Percentiles rank a stretch among this genome's conserved stretches.
Evolutionary conservation across 2,329 filamentous ascomycete species (phyloP).

Genomic region (Aspergillus japonicus): DNA sequence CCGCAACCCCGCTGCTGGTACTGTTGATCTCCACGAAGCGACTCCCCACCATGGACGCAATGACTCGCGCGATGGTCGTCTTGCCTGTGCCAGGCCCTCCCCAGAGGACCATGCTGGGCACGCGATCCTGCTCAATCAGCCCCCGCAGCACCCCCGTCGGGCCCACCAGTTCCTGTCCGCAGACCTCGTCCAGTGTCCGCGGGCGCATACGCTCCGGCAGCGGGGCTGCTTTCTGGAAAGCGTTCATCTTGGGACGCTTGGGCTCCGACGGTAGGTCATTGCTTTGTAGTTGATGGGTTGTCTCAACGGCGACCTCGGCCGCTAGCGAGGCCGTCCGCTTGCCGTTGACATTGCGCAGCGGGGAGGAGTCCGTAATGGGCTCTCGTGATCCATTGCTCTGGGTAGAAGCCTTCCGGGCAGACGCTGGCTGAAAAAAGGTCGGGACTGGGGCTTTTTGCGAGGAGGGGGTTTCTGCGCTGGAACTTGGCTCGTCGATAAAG

Average conservation of each 20-base stretch:
- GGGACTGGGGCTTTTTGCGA: slow-evolving; percentile 45
- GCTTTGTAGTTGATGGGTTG: slow-evolving; percentile 19
- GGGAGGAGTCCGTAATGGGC: slow-evolving; percentile 24
- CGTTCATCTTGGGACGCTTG: slow-evolving; percentile 67
- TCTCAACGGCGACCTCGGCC: slow-evolving; percentile 20
- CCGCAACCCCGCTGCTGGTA: slow-evolving; percentile 79
- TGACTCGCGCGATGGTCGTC: slow-evolving; percentile 79
- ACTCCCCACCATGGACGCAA: slow-evolving; percentile 76
- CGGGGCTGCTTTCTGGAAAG: slow-evolving; percentile 69
- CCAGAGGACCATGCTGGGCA: slow-evolving; percentile 95
- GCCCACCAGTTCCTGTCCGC: slow-evolving; percentile 87
- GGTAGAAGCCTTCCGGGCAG: slow-evolving; percentile 42
- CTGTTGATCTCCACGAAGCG: slow-evolving; percentile 96
- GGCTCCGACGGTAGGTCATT: slow-evolving; percentile 36
- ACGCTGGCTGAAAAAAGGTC: slow-evolving; percentile 57
- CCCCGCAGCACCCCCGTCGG: slow-evolving; percentile 77
- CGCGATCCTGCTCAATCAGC: slow-evolving; percentile 78
- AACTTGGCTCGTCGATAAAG: slow-evolving; percentile 56
- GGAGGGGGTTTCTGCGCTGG: slow-evolving; percentile 44
- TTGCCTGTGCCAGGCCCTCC: slow-evolving; percentile 51
- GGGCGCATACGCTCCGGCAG: slow-evolving; percentile 94
- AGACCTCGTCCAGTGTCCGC: slow-evolving; percentile 77
- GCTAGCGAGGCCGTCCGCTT: slow-evolving; percentile 35
- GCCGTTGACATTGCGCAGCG: slow-evolving; percentile 27
- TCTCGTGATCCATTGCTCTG: slow-evolving; percentile 26